phyloP scores from a whole-genome alignment of 176 grass and related monocot species.

The Stipa capillata region DNA sequence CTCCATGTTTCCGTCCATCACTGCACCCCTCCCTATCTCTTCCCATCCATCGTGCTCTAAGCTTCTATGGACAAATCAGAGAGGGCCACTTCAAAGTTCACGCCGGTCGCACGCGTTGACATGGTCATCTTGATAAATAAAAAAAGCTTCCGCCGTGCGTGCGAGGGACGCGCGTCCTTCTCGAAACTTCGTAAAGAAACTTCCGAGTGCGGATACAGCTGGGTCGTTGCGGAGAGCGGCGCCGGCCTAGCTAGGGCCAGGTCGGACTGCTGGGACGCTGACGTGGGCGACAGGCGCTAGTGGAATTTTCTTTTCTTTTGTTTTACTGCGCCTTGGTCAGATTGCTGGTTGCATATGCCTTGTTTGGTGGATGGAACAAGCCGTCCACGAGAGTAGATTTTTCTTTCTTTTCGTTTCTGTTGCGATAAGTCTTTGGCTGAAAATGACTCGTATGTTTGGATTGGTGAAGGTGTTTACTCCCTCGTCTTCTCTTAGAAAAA shows the following conservation, averaged over 20 bases:
- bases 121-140: too few relatives aligned
- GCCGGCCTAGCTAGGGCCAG: background rate
- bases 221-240: background rate
- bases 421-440: background rate
- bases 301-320: background rate
- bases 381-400: background rate
- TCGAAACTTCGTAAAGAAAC: background rate
- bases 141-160: background rate
- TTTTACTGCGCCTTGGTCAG: background rate
- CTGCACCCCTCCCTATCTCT: too few relatives aligned
- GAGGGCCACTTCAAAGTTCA: background rate
- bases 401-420: background rate
- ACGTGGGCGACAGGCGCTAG: background rate
- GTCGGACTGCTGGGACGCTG: background rate
- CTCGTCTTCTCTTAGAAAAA: too few relatives aligned
- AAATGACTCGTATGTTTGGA: background rate
- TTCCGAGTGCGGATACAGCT: background rate
- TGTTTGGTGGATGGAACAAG: background rate
- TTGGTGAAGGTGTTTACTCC: too few relatives aligned
- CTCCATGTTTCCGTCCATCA: too few relatives aligned
- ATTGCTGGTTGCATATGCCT: background rate
- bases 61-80: background rate
- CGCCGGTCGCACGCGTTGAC: too few relatives aligned
- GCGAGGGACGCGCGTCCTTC: background rate
- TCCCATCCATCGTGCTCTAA: too few relatives aligned